A percentile compares a stretch with the other conserved stretches of the same genome.
Conservation (phyloP, 495 filamentous ascomycete species). For the Tuber magnatum region DNA sequence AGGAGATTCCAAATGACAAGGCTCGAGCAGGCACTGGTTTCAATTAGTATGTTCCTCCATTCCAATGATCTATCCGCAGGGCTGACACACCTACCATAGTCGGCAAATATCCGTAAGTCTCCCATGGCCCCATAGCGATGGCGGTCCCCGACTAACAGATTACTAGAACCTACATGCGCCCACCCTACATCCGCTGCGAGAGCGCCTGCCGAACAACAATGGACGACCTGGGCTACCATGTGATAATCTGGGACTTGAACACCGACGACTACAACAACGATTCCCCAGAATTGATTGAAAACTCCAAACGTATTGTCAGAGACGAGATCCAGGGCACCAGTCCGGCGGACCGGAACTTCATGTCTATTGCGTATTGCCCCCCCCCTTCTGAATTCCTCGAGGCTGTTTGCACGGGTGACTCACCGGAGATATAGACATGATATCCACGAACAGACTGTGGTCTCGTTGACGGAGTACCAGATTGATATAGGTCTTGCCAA, state of each 20-base stretch:
- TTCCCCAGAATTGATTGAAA: constrained; percentile 50
- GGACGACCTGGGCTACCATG: constrained; percentile 55
- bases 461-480: constrained; percentile 39
- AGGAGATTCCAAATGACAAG: constrained; percentile 56
- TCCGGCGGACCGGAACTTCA: neutral
- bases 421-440: constrained; percentile 39
- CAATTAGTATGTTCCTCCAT: constrained; percentile 44
- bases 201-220: constrained; percentile 47
- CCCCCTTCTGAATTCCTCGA: neutral
- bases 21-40: constrained; percentile 59
- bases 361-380: constrained; percentile 24
- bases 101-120: neutral
- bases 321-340: constrained; percentile 13
- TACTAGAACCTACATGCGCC: constrained; percentile 66
- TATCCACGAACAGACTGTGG: constrained; percentile 43
- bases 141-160: constrained; percentile 48
- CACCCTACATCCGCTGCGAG: constrained; percentile 58
- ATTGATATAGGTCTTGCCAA: constrained; percentile 30
- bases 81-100: neutral
- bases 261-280: constrained; percentile 62
- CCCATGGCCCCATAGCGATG: neutral
- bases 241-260: constrained; percentile 58
- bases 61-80: neutral
- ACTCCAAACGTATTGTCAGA: constrained; percentile 50
- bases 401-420: neutral